Conservation (phyloP, 2,329 filamentous ascomycete species). For the Corniculantispora saksenae region DNA sequence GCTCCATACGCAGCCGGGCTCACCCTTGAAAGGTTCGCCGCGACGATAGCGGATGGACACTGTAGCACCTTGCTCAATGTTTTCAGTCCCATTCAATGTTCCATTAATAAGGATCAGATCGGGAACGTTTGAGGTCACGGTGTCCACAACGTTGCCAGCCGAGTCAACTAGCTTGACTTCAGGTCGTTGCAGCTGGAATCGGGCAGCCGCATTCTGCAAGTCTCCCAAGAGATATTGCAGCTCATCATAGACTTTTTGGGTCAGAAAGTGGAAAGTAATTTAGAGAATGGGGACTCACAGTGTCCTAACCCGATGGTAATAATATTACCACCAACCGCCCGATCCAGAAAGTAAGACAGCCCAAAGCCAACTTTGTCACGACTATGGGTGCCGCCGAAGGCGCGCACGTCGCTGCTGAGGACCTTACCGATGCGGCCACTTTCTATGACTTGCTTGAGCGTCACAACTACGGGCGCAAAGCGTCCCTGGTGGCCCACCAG, state of each 20-base stretch:
- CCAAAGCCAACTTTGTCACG: slow-evolving; percentile 34
- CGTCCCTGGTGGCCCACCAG: slow-evolving; percentile 55
- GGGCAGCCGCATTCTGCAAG: slow-evolving; percentile 38
- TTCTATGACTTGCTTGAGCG: slow-evolving; percentile 46
- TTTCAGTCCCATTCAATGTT: slow-evolving; percentile 31
- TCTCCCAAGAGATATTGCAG: slow-evolving; percentile 50
- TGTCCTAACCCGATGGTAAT: slow-evolving; percentile 46
- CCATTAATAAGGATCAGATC: slow-evolving; percentile 43
- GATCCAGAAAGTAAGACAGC: slow-evolving; percentile 50
- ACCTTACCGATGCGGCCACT: slow-evolving; percentile 52
- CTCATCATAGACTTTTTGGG: slow-evolving; percentile 44
- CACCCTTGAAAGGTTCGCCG: slow-evolving; percentile 50
- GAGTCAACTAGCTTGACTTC: slow-evolving; percentile 37
- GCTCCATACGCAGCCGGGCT: slow-evolving; percentile 48
- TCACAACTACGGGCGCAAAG: slow-evolving; percentile 44
- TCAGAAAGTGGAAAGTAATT: background rate
- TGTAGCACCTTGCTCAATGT: slow-evolving; percentile 36
- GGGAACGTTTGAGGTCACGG: slow-evolving; percentile 42
- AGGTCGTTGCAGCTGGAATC: slow-evolving; percentile 48
- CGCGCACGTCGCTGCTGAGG: slow-evolving; percentile 49
- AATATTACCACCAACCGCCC: slow-evolving; percentile 47
- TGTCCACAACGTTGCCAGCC: slow-evolving; percentile 34
- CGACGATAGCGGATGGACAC: slow-evolving; percentile 47
- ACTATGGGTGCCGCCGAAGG: slow-evolving; percentile 37
- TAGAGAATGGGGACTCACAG: slow-evolving; percentile 30